Base-by-base conservation (phyloP, 2,329 filamentous ascomycete genomes). In the Penicillium sp. region DNA sequence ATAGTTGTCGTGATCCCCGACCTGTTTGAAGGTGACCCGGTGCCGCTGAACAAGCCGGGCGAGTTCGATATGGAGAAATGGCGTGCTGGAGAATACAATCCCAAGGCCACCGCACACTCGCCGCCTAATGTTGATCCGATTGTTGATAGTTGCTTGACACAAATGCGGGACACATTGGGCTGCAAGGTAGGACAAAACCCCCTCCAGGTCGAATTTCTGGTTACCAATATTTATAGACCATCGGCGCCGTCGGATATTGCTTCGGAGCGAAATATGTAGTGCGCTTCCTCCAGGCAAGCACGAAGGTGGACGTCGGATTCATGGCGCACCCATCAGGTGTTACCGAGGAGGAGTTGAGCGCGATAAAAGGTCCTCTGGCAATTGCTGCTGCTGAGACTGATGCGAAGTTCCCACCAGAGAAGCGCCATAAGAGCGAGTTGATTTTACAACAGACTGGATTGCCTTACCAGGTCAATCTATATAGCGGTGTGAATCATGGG, bases 231-330 rank as follows among this genome's bases (percentile, higher is more conserved):
- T 6, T 26, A 9, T 22, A 45, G 50, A 44, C 31, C 22, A 52
- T 52, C 16, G 50, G 50, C 10, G n/a, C 21, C 13, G 29, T 52
- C 9, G 50, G 50, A 26, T 45, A 52, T 26, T 52, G 50, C 26
- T 52, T 52, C n/a, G 50, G 50, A 5, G 50, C 50, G 13, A 52
- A 52, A 35, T 52, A 44, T 37, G 39, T 52, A 3, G 50, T 19
- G 13, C 50, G 50, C 4, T 31, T 31, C 21, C 26, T 52, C 4
- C 24, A 35, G n/a, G 24, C 24, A 10, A 19, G 31, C 4, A 21
- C 9, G 2, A 31, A 35, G 11, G 33, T 45, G 9, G 50, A 52
- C 26, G 50, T 35, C 3, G 50, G 50, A 6, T 52, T 44, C 27
- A 19, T 44, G 22, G 51, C 51, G 9, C 51, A 54, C 26, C 51